These are phyloP conservation scores for Spathaspora boniae DNA, from an alignment of 805 yeast species.

Conservation along the genomic window DNA sequence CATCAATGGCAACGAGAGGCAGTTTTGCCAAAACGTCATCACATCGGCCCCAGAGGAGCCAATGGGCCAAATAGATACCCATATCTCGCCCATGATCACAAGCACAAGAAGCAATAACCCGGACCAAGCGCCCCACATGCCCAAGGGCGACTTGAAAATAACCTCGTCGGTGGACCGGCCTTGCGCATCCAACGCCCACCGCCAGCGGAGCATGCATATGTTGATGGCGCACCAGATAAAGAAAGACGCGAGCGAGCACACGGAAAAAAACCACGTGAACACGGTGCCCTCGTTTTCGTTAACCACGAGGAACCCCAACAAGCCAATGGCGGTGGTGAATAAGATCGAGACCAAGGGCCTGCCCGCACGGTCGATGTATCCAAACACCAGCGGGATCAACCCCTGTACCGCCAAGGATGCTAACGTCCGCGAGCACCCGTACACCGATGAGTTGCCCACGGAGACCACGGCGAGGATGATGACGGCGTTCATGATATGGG, in stretches of 20 bases:
- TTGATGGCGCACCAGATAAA: constrained; percentile 42
- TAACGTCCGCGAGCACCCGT: constrained; percentile 66
- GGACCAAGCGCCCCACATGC: constrained; percentile 33
- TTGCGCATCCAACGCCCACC: constrained; percentile 35
- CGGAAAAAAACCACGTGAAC: constrained; percentile 41
- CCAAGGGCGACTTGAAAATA: constrained; percentile 32
- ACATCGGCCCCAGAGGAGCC: constrained; percentile 24
- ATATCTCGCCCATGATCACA: constrained; percentile 35
- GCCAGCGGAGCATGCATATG: constrained; percentile 37
- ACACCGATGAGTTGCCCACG: constrained; percentile 73
- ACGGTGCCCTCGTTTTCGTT: constrained; percentile 27
- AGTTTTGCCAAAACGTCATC: constrained; percentile 46
- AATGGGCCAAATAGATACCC: constrained; percentile 39
- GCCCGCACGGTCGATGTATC: constrained; percentile 39
- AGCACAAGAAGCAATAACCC: constrained; percentile 31
- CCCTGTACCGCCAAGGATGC: constrained; percentile 69
- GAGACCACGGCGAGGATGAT: constrained; percentile 70
- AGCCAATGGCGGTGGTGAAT: constrained; percentile 31
- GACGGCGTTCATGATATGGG: constrained; percentile 72
- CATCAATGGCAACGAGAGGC: constrained; percentile 47
- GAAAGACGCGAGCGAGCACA: constrained; percentile 39
- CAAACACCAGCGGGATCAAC: constrained; percentile 50
- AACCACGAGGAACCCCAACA: constrained; percentile 37
- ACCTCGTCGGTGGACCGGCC: constrained; percentile 37
- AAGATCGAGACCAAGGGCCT: constrained; percentile 39